phyloP scores from a whole-genome alignment of 2,329 filamentous ascomycete species.

The Dothidotthia symphoricarpi region DNA sequence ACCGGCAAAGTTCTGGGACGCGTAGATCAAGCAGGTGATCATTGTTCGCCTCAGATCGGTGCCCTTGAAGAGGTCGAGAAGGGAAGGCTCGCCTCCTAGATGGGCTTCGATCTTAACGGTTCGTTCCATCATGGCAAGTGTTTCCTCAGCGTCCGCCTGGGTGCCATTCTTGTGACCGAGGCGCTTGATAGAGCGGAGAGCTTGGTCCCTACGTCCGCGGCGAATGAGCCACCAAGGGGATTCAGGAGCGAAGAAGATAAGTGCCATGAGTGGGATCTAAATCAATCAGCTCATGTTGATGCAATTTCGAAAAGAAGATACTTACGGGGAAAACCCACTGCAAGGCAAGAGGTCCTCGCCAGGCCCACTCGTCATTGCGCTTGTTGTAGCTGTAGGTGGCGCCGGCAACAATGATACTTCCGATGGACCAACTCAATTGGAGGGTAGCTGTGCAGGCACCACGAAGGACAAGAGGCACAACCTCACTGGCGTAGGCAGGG shows the following conservation, averaged over 20 bases:
- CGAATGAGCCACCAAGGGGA: slow-evolving; percentile 43
- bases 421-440: slow-evolving; percentile 65
- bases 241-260: slow-evolving; percentile 48
- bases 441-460: slow-evolving; percentile 60
- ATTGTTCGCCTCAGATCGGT: slow-evolving; percentile 54
- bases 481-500: slow-evolving; percentile 60
- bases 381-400: slow-evolving; percentile 55
- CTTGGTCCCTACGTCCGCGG: slow-evolving; percentile 41
- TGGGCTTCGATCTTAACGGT: slow-evolving; percentile 53
- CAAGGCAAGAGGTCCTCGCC: slow-evolving; percentile 25
- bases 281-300: slow-evolving; percentile 62
- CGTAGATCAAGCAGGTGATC: slow-evolving; percentile 57
- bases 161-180: slow-evolving; percentile 48
- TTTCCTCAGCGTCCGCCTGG: slow-evolving; percentile 40
- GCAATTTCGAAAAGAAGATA: slow-evolving; percentile 20
- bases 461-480: slow-evolving; percentile 58
- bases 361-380: slow-evolving; percentile 23
- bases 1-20: slow-evolving; percentile 59
- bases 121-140: slow-evolving; percentile 59
- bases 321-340: slow-evolving; percentile 46
- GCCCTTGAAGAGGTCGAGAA: slow-evolving; percentile 55
- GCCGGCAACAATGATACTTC: slow-evolving; percentile 58
- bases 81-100: slow-evolving; percentile 47
- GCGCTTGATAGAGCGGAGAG: slow-evolving; percentile 49
- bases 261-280: slow-evolving; percentile 43